phyloP scores from a whole-genome alignment of 192 early-diverging fungal species.

The Gigaspora rosea region DNA sequence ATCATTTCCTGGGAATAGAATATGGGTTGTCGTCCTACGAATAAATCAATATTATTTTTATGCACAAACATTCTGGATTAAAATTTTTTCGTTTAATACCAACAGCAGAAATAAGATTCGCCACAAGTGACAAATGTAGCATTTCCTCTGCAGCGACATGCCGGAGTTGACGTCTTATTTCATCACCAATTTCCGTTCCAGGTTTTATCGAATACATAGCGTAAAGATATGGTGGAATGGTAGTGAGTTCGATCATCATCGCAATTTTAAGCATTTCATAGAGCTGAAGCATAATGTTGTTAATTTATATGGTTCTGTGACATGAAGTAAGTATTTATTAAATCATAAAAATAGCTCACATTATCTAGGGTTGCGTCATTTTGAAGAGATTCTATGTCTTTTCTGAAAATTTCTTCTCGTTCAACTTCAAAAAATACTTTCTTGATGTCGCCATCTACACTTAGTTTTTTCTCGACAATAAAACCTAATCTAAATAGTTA shows the following conservation, averaged over 20 bases:
- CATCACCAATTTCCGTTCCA: not conserved
- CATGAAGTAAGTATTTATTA: no score
- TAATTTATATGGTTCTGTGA: not conserved
- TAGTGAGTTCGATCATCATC: constrained; percentile 19
- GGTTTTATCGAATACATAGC: constrained; percentile 26
- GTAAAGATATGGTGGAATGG: constrained; percentile 27
- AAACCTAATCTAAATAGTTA: constrained; percentile 20
- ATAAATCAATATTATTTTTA: not conserved
- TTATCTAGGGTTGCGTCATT: not conserved
- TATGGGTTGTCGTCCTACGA: constrained; percentile 4
- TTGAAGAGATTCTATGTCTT: not conserved
- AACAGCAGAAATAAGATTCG: constrained; percentile 30
- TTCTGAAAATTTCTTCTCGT: not conserved
- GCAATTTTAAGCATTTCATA: constrained; percentile 5
- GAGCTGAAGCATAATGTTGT: not conserved
- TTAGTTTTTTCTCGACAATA: constrained; percentile 19
- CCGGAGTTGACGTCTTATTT: not conserved
- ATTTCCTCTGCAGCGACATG: constrained; percentile 22
- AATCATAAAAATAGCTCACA: not conserved
- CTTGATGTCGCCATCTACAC: not conserved
- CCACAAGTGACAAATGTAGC: constrained; percentile 20
- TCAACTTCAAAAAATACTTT: constrained; percentile 10
- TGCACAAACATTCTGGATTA: not conserved
- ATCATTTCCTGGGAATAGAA: constrained; percentile 27
- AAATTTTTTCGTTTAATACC: not conserved